Evolutionary conservation across 164 flowering plant species (phyloP), one percentile per base, ranked within the genome.

Genomic region (Berberis vulgaris): DNA sequence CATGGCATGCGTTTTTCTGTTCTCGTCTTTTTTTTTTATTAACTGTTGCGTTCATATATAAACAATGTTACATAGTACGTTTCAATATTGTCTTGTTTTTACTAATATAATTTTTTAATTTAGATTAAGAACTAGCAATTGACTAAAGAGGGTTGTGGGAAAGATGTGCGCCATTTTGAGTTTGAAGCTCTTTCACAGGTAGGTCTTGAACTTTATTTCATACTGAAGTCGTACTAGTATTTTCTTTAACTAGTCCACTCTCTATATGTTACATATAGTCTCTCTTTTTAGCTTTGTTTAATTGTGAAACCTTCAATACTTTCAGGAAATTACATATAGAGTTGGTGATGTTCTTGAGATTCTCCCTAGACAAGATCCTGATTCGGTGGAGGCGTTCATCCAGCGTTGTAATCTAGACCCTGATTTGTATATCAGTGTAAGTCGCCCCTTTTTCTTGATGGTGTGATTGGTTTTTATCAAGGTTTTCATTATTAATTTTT

Each of bases 271-370:
- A n/a, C n/a, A n/a, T n/a, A n/a, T n/a, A n/a, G n/a, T n/a, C n/a
- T n/a, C n/a, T n/a, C n/a, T n/a, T n/a, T n/a, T n/a, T n/a, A n/a
- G n/a, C n/a, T n/a, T n/a, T n/a, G n/a, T n/a, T n/a, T n/a, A n/a
- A n/a, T n/a, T 13, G n/a, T 44, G 49, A 44, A 54, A 49, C 45
- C n/a, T 2, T 7, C 10, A 50, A 26, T 50, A 50, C 54, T 75
- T 71, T 67, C 78, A 94, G 99, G 77, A 49, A 58, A 70, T 83
- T 63, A 67, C 76, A 62, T 91, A 91, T 79, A 88, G 81, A 67
- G 89, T 85, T 60, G 99, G 99, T 71, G 97, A 91, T 69, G 81
- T 80, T 71, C 77, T 95, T 72, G 97, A 91, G 77, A 64, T 95
- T 70, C 92, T 91, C 60, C 99, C 99, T 13, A 49, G 76, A 72